These are phyloP conservation scores for Suillus ampliporus DNA, from an alignment of 768 basidiomycete species.

Conservation along the genomic window DNA sequence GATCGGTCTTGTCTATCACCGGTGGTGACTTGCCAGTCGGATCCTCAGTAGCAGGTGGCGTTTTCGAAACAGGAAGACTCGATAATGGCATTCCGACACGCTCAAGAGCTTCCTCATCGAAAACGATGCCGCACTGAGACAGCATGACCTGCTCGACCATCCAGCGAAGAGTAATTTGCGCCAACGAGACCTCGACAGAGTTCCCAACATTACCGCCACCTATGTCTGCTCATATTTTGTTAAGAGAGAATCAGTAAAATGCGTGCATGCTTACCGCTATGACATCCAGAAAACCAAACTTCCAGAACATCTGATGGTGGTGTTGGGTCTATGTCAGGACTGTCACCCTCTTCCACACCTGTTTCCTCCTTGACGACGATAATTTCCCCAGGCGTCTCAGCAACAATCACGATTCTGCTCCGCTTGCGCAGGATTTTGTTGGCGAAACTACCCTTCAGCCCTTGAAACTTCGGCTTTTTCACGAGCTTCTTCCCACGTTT, in stretches of 20 bases:
- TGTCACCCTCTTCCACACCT: not conserved
- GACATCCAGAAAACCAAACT: constrained; percentile 83
- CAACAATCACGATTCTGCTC: not conserved
- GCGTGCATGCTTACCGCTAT: constrained; percentile 55
- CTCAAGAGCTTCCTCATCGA: constrained; percentile 54
- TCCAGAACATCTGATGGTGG: constrained; percentile 62
- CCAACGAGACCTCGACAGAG: constrained; percentile 45
- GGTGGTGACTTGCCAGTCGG: not conserved
- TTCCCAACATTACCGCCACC: constrained; percentile 68
- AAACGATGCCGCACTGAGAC: constrained; percentile 64
- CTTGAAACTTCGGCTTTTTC: not conserved
- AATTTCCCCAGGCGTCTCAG: not conserved
- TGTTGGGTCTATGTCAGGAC: not conserved
- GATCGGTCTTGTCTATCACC: not conserved
- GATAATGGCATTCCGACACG: constrained; percentile 43
- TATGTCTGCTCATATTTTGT: constrained; percentile 52
- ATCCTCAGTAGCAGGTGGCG: constrained; percentile 1
- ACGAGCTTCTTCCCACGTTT: constrained; percentile 6
- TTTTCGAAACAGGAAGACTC: constrained; percentile 16
- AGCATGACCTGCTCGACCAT: constrained; percentile 72
- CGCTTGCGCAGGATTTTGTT: constrained; percentile 1
- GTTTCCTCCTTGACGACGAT: not conserved
- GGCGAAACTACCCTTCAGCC: not conserved
- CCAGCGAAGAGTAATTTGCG: constrained; percentile 74
- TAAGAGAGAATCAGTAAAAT: not conserved